phyloP scores from a whole-genome alignment of 495 filamentous ascomycete genomes.

The Penicillium maclennaniae region DNA sequence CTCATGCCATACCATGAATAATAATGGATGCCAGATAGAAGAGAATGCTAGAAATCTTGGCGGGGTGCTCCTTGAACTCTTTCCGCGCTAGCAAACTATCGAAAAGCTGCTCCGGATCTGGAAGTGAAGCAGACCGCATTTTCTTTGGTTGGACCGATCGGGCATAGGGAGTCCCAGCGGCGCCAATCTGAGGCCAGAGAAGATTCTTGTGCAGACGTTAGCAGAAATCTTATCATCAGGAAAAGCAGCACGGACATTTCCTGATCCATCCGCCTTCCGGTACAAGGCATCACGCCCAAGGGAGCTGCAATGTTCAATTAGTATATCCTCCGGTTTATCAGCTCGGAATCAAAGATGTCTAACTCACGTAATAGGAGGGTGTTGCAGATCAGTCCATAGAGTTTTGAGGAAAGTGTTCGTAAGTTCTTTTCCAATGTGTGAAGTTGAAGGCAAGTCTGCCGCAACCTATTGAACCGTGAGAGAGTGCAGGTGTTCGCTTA shows the following conservation, averaged over 20 bases:
- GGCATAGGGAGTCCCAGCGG: slow-evolving; percentile 63
- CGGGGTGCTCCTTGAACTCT: slow-evolving; percentile 62
- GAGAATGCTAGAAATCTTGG: slow-evolving; percentile 79
- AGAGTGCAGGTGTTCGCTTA: neutral
- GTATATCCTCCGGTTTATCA: neutral
- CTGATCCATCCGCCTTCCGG: slow-evolving; percentile 65
- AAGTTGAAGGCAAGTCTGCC: slow-evolving; percentile 50
- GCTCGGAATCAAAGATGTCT: neutral
- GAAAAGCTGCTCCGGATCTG: slow-evolving; percentile 74
- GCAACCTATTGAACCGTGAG: slow-evolving; percentile 28
- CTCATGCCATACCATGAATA: slow-evolving; percentile 59
- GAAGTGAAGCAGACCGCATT: slow-evolving; percentile 59
- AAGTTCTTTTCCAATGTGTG: slow-evolving; percentile 46
- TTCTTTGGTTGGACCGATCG: slow-evolving; percentile 64
- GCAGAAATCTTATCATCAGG: neutral
- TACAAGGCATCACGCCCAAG: slow-evolving; percentile 54
- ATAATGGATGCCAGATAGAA: slow-evolving; percentile 90
- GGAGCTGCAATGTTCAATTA: slow-evolving; percentile 28
- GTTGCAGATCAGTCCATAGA: slow-evolving; percentile 66
- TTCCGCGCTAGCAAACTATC: slow-evolving; percentile 68
- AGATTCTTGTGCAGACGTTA: slow-evolving; percentile 41
- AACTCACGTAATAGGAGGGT: slow-evolving; percentile 61
- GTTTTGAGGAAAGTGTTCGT: slow-evolving; percentile 58
- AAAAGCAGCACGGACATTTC: slow-evolving; percentile 48
- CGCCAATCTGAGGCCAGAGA: slow-evolving; percentile 62